These are phyloP conservation scores for Calonectria multiphialidica DNA, from an alignment of 2,329 filamentous ascomycete species.

Conservation along the genomic window DNA sequence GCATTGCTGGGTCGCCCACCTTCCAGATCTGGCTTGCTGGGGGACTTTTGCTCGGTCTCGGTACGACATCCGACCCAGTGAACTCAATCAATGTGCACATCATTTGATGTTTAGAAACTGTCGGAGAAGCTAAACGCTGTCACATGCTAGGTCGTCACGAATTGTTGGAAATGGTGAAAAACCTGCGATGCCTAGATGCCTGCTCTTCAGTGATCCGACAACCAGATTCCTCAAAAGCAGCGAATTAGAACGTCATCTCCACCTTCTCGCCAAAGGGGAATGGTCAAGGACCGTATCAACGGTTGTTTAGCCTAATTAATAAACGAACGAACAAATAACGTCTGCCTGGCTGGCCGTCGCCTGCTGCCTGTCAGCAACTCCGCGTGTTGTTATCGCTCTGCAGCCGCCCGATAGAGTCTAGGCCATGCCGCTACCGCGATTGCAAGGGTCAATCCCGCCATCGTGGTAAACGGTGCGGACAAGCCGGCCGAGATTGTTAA, in stretches of 20 bases:
- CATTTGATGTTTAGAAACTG: neutral
- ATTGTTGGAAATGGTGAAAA: neutral
- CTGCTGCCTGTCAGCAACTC: neutral
- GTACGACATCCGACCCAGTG: constrained; percentile 5
- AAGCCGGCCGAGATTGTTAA: neutral
- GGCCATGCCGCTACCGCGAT: neutral
- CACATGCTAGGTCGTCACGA: neutral
- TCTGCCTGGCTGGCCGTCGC: neutral
- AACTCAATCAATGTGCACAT: neutral
- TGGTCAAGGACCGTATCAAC: neutral
- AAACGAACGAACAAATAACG: neutral
- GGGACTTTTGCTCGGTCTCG: constrained; percentile 37
- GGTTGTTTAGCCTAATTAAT: neutral
- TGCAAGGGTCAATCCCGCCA: neutral
- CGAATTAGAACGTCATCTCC: neutral
- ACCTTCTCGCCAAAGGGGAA: neutral
- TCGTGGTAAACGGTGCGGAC: neutral
- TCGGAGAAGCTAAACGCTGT: neutral
- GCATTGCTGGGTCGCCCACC: constrained; percentile 26
- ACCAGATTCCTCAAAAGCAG: neutral
- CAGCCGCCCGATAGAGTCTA: neutral
- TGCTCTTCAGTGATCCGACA: neutral
- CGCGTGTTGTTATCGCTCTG: neutral
- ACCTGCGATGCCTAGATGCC: neutral
- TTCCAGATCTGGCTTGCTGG: constrained; percentile 32